phyloP scores from a whole-genome alignment of 139 green algal species.

The Dunaliella primolecta region DNA sequence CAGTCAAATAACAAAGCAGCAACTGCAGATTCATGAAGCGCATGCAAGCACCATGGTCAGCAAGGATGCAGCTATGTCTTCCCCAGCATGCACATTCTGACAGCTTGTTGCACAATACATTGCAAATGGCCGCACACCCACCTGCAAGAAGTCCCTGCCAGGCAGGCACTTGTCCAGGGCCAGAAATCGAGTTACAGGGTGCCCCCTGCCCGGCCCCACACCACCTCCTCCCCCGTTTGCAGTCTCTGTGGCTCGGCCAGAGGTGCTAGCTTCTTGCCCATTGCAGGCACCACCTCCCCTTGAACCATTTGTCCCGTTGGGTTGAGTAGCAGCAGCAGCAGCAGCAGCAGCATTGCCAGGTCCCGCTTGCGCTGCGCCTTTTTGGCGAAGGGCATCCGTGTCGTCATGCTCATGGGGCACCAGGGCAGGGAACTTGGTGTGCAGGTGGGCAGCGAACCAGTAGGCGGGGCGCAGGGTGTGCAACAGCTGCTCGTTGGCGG shows the following conservation, averaged over 20 bases:
- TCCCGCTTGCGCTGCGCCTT: not conserved
- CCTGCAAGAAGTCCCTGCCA: slow-evolving; percentile 88
- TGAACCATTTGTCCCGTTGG: not conserved
- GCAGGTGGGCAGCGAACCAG: slow-evolving; percentile 96
- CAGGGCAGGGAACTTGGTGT: slow-evolving; percentile 92
- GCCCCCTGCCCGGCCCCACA: not conserved
- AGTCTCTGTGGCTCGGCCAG: too few relatives aligned
- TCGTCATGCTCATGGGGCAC: slow-evolving; percentile 72
- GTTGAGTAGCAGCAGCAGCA: not conserved
- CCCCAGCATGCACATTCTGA: too few relatives aligned
- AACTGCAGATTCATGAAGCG: too few relatives aligned
- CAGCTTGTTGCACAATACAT: too few relatives aligned
- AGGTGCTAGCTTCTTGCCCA: too few relatives aligned
- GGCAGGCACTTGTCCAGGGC: slow-evolving; percentile 98
- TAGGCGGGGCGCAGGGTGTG: slow-evolving; percentile 73
- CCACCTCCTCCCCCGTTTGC: not conserved
- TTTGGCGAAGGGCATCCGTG: too few relatives aligned
- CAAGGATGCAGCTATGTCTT: too few relatives aligned
- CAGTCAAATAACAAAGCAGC: too few relatives aligned
- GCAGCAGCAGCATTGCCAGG: slow-evolving; percentile 20
- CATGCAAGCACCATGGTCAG: too few relatives aligned
- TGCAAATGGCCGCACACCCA: too few relatives aligned
- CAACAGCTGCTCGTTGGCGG: slow-evolving; percentile 65
- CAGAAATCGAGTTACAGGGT: slow-evolving; percentile 78
- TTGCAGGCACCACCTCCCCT: not conserved